Conservation (phyloP, 768 basidiomycete genomes). For the Tulasnella sp. region DNA sequence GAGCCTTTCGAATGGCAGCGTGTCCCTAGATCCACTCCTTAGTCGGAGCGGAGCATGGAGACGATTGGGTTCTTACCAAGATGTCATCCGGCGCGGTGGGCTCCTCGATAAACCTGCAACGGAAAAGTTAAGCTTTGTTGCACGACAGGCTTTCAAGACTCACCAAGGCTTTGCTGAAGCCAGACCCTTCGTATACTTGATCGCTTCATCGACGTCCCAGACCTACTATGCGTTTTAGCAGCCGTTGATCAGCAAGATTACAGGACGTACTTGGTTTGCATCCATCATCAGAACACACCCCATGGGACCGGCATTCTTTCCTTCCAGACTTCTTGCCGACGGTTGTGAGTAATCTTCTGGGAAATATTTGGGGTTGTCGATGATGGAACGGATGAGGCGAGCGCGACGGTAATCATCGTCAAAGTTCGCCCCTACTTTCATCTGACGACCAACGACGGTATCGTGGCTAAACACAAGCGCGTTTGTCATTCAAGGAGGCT, state of each 20-base stretch:
- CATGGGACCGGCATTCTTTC: constrained; percentile 39
- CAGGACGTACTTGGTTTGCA: constrained; percentile 33
- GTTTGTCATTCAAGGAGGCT: neutral
- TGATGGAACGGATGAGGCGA: constrained; percentile 37
- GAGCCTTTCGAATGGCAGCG: constrained; percentile 28
- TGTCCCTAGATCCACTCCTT: constrained; percentile 25
- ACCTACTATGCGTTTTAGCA: constrained; percentile 20
- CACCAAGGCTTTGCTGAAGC: constrained; percentile 34
- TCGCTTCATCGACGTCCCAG: constrained; percentile 36
- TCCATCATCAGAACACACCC: constrained; percentile 42
- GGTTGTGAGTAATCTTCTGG: constrained; percentile 29
- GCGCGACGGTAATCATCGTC: constrained; percentile 38
- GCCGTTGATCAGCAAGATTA: neutral
- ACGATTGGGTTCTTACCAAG: neutral
- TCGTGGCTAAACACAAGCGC: neutral
- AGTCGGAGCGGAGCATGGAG: constrained; percentile 22
- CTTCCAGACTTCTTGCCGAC: constrained; percentile 28
- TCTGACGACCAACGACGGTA: constrained; percentile 18
- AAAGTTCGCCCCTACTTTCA: constrained; percentile 39
- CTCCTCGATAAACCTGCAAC: constrained; percentile 35
- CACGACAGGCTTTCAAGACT: neutral
- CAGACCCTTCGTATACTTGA: constrained; percentile 36
- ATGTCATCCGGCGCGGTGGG: constrained; percentile 34
- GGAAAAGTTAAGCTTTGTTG: neutral
- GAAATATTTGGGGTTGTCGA: constrained; percentile 37